Evolutionary conservation across 352 stramenopile species (phyloP).

Genomic region (Blastocystis sp.): DNA sequence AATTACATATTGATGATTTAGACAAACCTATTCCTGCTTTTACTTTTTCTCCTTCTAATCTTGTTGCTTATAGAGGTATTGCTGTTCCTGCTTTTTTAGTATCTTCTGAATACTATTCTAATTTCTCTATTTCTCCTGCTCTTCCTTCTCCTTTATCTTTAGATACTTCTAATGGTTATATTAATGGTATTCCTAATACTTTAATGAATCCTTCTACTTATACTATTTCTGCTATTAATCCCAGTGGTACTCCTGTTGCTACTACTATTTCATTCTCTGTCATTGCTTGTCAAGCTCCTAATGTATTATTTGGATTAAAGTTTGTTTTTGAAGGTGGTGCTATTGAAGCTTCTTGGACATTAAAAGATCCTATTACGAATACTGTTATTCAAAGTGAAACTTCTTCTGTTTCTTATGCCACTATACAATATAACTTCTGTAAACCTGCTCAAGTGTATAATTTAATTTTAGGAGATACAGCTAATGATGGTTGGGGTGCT

Average conservation of each 20-base stretch:
- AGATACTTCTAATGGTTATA: constrained; percentile 9
- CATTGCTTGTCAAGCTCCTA: neutral
- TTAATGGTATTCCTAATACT: constrained; percentile 10
- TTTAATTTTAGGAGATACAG: constrained; percentile 7
- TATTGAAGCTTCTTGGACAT: too few species aligned
- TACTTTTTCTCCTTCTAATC: neutral
- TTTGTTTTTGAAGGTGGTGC: constrained; percentile 2
- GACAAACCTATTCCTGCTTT: neutral
- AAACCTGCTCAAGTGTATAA: neutral
- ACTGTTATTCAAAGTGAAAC: neutral
- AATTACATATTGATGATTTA: constrained; percentile 11
- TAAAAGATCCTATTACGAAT: constrained; percentile 8
- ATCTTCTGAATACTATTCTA: neutral
- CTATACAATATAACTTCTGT: constrained; percentile 1
- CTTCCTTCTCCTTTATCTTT: constrained; percentile 8
- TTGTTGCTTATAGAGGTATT: constrained; percentile 10
- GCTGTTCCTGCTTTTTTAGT: constrained; percentile 10
- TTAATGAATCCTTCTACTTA: constrained; percentile 2
- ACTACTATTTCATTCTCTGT: constrained; percentile 13
- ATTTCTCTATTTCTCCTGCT: neutral
- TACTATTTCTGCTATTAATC: constrained; percentile 10
- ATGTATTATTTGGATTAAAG: neutral
- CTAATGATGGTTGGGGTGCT: neutral
- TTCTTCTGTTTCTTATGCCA: neutral
- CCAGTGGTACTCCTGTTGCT: neutral